Base-by-base conservation (phyloP, 2,329 filamentous ascomycete species). In the Pestalotiopsis sp. region DNA sequence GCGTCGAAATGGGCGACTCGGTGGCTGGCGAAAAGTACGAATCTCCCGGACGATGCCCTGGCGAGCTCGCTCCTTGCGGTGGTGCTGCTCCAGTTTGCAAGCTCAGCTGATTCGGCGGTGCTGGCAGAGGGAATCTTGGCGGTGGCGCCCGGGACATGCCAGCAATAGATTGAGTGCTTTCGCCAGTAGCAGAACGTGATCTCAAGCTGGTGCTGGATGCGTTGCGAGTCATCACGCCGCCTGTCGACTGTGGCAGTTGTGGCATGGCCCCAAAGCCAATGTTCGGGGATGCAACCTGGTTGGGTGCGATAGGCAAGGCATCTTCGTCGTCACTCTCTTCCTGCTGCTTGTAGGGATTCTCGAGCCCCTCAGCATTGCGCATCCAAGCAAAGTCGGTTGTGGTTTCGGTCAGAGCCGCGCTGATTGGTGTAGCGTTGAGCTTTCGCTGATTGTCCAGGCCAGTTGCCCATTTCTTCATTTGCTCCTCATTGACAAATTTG, bases 11-110 rank as follows among this genome's bases (percentile, higher is more conserved):
- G 11, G 93, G 93, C 0, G 93, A 94, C 67, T 98, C 95, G 41
- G 87, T 88, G 2, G 91, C 87, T 0, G 96, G 96, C 0, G 95
- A 98, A 80, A 99, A 99, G 81, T 98, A 98, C 3, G 95, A 98
- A 69, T 94, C 94, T n/a, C 85, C 88, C 45, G 84, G 85, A 65
- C 88, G 86, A 23, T 88, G 84, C 31, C 85, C 84, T 1, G 93
- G 92, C 14, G 92, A 93, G 66, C 81, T 80, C 64, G 84, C 81
- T 61, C 82, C 77, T 20, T 76, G 75, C 20, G 76, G 72, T 23
- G 76, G 71, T 9, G 72, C 72, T 63, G 80, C 72, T 71, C 86
- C 83, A 0, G 88, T 91, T 75, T 95, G 92, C 31, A 98, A 81
- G 70, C 90, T 94, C 59, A 97, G 86, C 56, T 88, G 80, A 2